Evolutionary conservation across 108 stramenopile species (phyloP), one percentile per base, ranked within the genome.

Genomic region (Pseudonitzschia delicatissima): DNA sequence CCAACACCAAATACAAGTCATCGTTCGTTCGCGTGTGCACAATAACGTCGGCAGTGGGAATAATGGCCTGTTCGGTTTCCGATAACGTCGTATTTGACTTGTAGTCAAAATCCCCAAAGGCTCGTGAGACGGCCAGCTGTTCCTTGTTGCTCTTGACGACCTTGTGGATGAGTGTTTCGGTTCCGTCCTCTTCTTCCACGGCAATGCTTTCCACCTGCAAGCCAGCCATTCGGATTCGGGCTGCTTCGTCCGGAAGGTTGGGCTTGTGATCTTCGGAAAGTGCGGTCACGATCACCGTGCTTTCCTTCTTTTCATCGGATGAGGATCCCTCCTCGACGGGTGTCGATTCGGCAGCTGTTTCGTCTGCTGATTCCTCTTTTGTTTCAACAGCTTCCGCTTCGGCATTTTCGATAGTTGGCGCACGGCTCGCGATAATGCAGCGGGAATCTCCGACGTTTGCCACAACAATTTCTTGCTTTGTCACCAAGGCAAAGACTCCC

Each of bases 181-280:
- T 68, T 26, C 78, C 82, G 50, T 79, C 76, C 17, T 81, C 79
- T 31, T 80, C 73, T 23, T 57, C 17, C 36, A 73, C 66, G 32
- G 66, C 73, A 15, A 71, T 37, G 31, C 79, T 67, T 0, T 65
- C 50, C 8, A 95, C 82, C 21, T 64, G 47, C 21, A 94, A 71
- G 11, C 93, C 92, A 4, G 93, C 92, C 6, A 65, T 69, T 77
- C 87, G 81, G 52, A 96, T 94, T 12, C 93, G 80, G 2, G 62
- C 81, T 50, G 77, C 67, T 72, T 97, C 97, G 17, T 42, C 65
- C 9, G 85, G 84, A 3, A 90, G 65, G 63, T 80, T 51, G 28
- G 98, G 96, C 72, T 97, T 97, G 85, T 99, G 98, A 80, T 99
- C 98, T n/a, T 86, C 68, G 5, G 88, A 87, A 32, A 99, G 33